phyloP scores from a whole-genome alignment of 805 yeast genomes.

The Tetrapisispora fleetii region DNA sequence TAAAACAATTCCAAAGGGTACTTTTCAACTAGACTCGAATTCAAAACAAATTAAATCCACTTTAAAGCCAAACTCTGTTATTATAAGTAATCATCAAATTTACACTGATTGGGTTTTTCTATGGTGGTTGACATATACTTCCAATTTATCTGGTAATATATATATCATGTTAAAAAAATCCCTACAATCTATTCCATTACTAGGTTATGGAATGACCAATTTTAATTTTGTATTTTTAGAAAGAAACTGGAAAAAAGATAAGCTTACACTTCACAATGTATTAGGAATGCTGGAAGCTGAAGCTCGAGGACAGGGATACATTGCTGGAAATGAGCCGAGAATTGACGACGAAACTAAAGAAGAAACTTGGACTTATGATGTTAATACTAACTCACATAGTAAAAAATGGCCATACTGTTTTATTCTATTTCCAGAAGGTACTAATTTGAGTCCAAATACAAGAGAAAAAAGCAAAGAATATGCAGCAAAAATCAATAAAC shows the following conservation, averaged over 20 bases:
- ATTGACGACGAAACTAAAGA: conserved; percentile 22
- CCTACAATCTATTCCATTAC: conserved; percentile 54
- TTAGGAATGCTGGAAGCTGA: conserved; percentile 51
- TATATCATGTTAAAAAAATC: conserved; percentile 74
- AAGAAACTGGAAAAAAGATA: conserved; percentile 80
- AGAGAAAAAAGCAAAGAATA: conserved; percentile 45
- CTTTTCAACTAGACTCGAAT: conserved; percentile 22
- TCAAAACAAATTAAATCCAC: conserved; percentile 17
- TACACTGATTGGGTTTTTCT: conserved; percentile 88
- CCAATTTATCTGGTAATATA: conserved; percentile 52
- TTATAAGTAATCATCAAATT: conserved; percentile 86
- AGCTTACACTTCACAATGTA: conserved; percentile 43
- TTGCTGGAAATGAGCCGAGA: conserved; percentile 30
- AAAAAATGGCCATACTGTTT: conserved; percentile 52
- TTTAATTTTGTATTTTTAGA: conserved; percentile 71
- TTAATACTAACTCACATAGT: conserved; percentile 3
- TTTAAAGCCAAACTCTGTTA: conserved; percentile 46
- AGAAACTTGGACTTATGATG: conserved; percentile 17
- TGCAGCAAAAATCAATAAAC: conserved; percentile 41
- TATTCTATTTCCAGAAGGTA: conserved; percentile 88
- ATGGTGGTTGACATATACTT: conserved; percentile 77
- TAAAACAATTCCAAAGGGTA: conserved; percentile 28
- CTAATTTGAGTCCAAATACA: conserved; percentile 67
- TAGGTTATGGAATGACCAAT: conserved; percentile 80
- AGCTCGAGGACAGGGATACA: conserved; percentile 47